Conservation (phyloP, 2,329 filamentous ascomycete genomes). For the Camillea tinctor region DNA sequence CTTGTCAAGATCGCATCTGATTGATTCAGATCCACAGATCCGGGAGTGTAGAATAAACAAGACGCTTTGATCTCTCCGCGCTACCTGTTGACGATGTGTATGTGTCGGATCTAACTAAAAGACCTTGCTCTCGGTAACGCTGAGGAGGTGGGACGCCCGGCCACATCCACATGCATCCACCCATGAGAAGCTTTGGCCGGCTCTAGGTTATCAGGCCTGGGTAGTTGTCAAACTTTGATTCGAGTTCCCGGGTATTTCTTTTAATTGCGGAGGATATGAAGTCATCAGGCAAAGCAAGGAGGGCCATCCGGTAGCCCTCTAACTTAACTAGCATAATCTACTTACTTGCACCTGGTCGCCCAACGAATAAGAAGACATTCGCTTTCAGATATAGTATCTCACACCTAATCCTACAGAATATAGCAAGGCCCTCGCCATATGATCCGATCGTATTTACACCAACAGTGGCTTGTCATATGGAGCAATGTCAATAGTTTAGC, state of each 20-base stretch:
- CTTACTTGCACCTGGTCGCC: too few relatives aligned
- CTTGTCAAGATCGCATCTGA: constrained; percentile 7
- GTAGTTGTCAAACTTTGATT: constrained; percentile 9
- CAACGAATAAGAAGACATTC: not conserved
- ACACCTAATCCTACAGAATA: not conserved
- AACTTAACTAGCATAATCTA: too few relatives aligned
- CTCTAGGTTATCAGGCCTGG: too few relatives aligned
- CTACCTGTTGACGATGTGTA: not conserved
- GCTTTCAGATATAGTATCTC: not conserved
- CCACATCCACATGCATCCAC: constrained; percentile 4
- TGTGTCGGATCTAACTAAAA: constrained; percentile 4
- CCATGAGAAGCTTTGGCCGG: constrained; percentile 1
- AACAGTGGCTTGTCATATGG: not conserved
- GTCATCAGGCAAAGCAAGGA: not conserved
- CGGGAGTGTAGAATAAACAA: not conserved
- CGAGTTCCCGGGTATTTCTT: not conserved
- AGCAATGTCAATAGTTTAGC: not conserved
- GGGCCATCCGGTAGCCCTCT: not conserved
- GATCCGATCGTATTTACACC: not conserved
- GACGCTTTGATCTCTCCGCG: not conserved
- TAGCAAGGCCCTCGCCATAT: not conserved
- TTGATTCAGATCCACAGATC: constrained; percentile 5
- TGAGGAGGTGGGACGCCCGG: constrained; percentile 2
- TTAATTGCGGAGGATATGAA: not conserved
- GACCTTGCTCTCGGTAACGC: constrained; percentile 2